Percentiles rank a stretch among this genome's conserved stretches.
These are phyloP conservation scores for Backusella macrospora DNA, from an alignment of 192 early-diverging fungal genomes.

Conservation along the genomic window DNA sequence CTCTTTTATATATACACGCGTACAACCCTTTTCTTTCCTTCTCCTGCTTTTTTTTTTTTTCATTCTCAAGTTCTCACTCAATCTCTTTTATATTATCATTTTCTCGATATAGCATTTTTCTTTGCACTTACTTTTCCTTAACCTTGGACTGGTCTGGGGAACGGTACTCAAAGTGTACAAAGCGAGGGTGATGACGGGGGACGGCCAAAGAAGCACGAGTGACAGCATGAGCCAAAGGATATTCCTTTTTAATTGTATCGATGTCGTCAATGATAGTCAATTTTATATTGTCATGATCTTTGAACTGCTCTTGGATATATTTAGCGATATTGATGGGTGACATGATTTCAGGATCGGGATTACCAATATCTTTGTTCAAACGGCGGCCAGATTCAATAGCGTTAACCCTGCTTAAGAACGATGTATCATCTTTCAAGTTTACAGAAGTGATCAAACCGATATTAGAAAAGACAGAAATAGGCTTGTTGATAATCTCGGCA, in stretches of 20 bases:
- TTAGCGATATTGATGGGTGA: constrained; percentile 74
- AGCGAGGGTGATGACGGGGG: constrained; percentile 63
- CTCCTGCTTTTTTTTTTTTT: not conserved
- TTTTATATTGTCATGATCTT: constrained; percentile 53
- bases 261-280: constrained; percentile 69
- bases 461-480: constrained; percentile 57
- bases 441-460: constrained; percentile 59
- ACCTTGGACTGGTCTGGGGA: constrained; percentile 70
- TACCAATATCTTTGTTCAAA: constrained; percentile 79
- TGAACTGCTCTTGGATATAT: constrained; percentile 69
- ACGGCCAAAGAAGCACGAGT: constrained; percentile 69
- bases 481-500: constrained; percentile 45
- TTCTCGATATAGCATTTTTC: not conserved
- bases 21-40: not conserved
- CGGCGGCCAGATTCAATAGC: constrained; percentile 80
- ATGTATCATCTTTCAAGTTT: constrained; percentile 35
- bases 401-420: constrained; percentile 53
- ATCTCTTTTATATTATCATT: not conserved
- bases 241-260: constrained; percentile 73
- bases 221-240: constrained; percentile 83
- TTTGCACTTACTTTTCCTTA: constrained; percentile 67
- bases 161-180: constrained; percentile 70
- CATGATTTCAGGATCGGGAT: constrained; percentile 87
- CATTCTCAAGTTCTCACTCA: not conserved
- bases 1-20: not conserved